These are phyloP conservation scores for Globisporangium viniferum DNA, from an alignment of 352 stramenopile species.

Conservation along the genomic window DNA sequence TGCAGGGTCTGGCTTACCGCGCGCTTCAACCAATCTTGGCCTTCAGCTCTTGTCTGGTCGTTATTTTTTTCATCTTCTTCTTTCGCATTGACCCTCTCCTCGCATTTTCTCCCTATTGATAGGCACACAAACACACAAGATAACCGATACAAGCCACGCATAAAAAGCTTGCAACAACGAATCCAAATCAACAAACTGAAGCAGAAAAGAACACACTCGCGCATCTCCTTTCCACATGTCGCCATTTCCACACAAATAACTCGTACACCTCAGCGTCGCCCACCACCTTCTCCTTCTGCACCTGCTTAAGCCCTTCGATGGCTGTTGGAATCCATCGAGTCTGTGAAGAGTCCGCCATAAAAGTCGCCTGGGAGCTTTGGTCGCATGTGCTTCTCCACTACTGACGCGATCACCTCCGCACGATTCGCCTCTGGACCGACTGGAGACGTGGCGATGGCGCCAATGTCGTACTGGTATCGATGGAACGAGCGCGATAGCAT, in stretches of 20 bases:
- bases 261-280: background rate
- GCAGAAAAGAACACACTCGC: background rate
- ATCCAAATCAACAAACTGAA: background rate
- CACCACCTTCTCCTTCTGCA: background rate
- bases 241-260: conserved; percentile 7
- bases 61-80: background rate
- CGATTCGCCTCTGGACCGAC: conserved; percentile 70
- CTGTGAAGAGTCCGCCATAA: conserved; percentile 76
- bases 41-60: conserved; percentile 1
- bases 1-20: background rate
- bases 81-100: background rate
- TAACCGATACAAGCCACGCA: background rate
- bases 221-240: conserved; percentile 1
- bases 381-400: conserved; percentile 79
- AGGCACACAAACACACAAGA: background rate
- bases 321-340: conserved; percentile 29
- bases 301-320: background rate
- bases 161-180: background rate
- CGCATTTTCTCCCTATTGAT: conserved; percentile 5
- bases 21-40: background rate
- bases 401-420: conserved; percentile 61
- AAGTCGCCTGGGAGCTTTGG: conserved; percentile 84
- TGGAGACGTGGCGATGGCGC: conserved; percentile 54
- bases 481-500: conserved; percentile 69
- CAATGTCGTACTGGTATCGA: conserved; percentile 73